phyloP scores from a whole-genome alignment of 371 early-diverging fungal genomes.

The Quaeritorhiza haematococci region DNA sequence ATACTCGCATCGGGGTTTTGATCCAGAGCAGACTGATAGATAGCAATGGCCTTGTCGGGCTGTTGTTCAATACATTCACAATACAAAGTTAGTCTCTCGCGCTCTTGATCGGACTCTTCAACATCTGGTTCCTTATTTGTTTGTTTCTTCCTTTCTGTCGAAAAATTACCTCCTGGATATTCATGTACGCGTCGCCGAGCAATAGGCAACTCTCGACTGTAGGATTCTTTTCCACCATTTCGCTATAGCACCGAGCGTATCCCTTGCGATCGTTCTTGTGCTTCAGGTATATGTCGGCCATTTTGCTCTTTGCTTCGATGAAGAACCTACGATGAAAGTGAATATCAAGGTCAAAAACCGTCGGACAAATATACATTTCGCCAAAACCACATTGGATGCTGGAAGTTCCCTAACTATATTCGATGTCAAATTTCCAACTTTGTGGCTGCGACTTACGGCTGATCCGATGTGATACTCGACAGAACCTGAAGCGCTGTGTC shows the following conservation, averaged over 20 bases:
- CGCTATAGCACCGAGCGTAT: conserved; percentile 39
- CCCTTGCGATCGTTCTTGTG: conserved; percentile 36
- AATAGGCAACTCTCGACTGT: conserved; percentile 35
- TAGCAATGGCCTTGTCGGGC: conserved; percentile 42
- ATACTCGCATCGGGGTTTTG: conserved; percentile 20
- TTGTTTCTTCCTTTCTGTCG: neutral
- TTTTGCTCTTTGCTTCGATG: conserved; percentile 27
- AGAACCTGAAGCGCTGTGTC: conserved; percentile 31
- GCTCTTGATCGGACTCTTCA: neutral
- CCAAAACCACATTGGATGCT: too few relatives aligned
- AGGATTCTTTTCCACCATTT: conserved; percentile 35
- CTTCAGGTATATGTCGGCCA: conserved; percentile 41
- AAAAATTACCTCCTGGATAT: conserved; percentile 35
- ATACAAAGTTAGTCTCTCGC: neutral
- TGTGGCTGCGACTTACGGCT: conserved; percentile 19
- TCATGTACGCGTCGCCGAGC: conserved; percentile 47
- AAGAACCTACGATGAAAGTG: conserved; percentile 15
- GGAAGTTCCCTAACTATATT: too few relatives aligned
- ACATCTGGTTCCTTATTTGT: too few relatives aligned
- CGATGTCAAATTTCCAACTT: too few relatives aligned
- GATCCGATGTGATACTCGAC: conserved; percentile 18
- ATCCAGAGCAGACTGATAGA: conserved; percentile 40
- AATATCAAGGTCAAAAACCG: neutral
- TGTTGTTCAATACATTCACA: conserved; percentile 6
- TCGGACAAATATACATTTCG: neutral